Base-by-base conservation (phyloP, 1,284 basidiomycete species). In the Ustilago cynodontis region DNA sequence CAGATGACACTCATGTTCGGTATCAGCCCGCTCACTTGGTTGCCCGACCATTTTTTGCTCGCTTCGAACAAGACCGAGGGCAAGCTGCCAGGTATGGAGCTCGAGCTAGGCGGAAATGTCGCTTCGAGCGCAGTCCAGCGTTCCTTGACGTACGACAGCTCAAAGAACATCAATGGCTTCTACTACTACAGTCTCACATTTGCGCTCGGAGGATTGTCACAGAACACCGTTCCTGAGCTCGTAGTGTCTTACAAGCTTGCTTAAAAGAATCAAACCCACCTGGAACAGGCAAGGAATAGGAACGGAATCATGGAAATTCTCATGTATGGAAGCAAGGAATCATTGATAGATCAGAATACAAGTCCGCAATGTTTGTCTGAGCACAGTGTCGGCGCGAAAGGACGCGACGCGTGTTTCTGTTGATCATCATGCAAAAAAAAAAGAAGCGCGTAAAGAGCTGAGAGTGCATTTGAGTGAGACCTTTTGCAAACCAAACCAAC, bases 181-280 rank as follows among this genome's bases (percentile, higher is more conserved):
- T 68, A 72, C 57, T 68, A 68, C 53, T 64, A 64, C 61, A 73
- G 68, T 37, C 71, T 73, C 47, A 73, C 71, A 2, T 73, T 73
- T 33, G 55, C 56, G 28, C 71, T 73, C n/a, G 60, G 56, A 16
- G 59, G 59, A 13, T 28, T 72, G 56, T 53, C 70, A 13, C 39
- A 67, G 37, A 51, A 49, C 33, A 52, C 59, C 2, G 70, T 72
- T 5, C 70, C 70, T 28, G 65, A 73, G 58, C 60, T 73, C 26
- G 67, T 75, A 9, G 31, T 67, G 39, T 60, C 55, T 45, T 70
- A 63, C 58, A 61, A 70, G 59, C 22, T 70, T n/a, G 16, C 50
- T 14, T 65, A 57, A 20, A 56, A 14, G 20, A 22, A 22, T 49
- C 26, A 49, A 13, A 7, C 45, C 45, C 13, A 13, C 20, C 14